Evolutionary conservation across 2,329 filamentous ascomycete genomes (phyloP).

Genomic region (Chaetomium sp.): DNA sequence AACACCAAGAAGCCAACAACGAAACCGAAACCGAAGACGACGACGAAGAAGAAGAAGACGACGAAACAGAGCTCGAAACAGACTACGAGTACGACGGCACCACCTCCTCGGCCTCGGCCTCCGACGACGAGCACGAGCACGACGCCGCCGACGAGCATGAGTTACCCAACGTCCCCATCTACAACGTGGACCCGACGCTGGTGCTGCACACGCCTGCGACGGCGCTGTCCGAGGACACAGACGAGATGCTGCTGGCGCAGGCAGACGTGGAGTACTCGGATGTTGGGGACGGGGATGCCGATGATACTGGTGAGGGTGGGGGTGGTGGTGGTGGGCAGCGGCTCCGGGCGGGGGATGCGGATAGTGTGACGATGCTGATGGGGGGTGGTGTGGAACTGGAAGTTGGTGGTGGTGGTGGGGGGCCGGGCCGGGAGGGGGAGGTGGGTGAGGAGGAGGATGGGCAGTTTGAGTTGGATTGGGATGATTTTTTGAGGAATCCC

Average conservation of each 20-base stretch:
- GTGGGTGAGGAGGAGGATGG: background rate
- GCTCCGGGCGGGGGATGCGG: background rate
- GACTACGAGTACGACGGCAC: too few relatives aligned
- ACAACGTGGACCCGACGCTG: slow-evolving; percentile 3
- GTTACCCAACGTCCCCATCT: background rate
- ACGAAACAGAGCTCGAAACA: too few relatives aligned
- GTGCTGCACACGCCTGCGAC: slow-evolving; percentile 11
- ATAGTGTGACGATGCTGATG: background rate
- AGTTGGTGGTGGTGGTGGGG: background rate
- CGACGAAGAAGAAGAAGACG: slow-evolving; percentile 2
- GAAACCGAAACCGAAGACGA: background rate
- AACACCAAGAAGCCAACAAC: background rate
- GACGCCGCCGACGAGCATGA: background rate
- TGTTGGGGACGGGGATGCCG: background rate
- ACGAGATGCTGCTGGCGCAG: slow-evolving; percentile 22
- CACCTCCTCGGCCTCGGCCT: too few relatives aligned
- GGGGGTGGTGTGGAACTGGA: background rate
- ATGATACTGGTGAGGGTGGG: background rate
- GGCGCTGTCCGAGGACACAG: slow-evolving; percentile 1
- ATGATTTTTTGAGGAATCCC: slow-evolving; percentile 16
- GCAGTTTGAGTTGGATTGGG: slow-evolving; percentile 12
- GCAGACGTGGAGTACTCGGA: slow-evolving; percentile 17
- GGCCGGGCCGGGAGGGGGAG: background rate
- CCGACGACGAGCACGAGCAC: too few relatives aligned
- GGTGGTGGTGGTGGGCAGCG: background rate